phyloP scores from a whole-genome alignment of 306 rosid genomes.

The Hylodesmum podocarpum region DNA sequence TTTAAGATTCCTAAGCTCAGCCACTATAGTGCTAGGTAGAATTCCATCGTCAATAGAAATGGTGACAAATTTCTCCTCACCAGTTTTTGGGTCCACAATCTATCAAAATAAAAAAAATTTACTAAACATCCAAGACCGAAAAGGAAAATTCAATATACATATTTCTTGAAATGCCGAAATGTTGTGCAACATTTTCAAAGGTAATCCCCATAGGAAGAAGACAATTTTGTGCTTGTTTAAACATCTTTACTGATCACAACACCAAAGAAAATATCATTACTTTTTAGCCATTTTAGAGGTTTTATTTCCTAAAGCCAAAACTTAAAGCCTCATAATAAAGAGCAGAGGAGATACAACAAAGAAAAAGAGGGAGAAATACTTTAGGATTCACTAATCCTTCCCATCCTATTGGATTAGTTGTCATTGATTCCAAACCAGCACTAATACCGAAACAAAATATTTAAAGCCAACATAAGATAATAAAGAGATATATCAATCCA shows the following conservation, averaged over 20 bases:
- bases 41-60: slow-evolving; percentile 86
- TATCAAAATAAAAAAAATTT: slow-evolving; percentile 65
- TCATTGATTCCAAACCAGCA: slow-evolving; percentile 93
- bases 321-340: neutral
- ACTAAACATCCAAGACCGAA: no score
- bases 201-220: slow-evolving; percentile 92
- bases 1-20: slow-evolving; percentile 70
- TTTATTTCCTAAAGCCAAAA: no score
- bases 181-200: slow-evolving; percentile 88
- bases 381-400: slow-evolving; percentile 81
- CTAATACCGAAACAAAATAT: slow-evolving; percentile 62
- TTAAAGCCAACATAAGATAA: neutral
- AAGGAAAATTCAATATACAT: no score
- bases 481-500: no score
- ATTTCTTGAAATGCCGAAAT: no score
- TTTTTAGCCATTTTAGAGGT: neutral
- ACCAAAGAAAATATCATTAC: slow-evolving; percentile 10
- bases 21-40: slow-evolving; percentile 60
- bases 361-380: slow-evolving; percentile 40
- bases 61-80: slow-evolving; percentile 71
- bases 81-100: slow-evolving; percentile 84
- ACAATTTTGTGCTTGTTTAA: slow-evolving; percentile 81
- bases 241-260: slow-evolving; percentile 48
- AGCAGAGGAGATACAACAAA: neutral
- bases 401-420: no score